Conservation (phyloP, 2,329 filamentous ascomycete species). For the Talaromyces sp. region DNA sequence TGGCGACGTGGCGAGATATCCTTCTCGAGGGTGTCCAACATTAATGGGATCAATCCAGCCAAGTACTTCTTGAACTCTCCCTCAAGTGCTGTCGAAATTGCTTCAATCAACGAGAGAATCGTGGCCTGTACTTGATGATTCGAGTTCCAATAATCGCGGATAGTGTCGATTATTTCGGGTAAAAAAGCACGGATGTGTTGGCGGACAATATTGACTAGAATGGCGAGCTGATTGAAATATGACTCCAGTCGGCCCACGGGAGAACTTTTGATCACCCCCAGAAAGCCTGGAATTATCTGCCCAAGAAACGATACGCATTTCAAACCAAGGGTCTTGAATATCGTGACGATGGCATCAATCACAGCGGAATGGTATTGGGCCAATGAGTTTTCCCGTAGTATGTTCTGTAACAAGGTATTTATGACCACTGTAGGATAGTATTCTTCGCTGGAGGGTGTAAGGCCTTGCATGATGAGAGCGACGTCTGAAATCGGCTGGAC, state of each 20-base stretch:
- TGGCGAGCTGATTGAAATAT: constrained; percentile 95
- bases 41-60: constrained; percentile 79
- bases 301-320: constrained; percentile 95
- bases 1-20: constrained; percentile 71
- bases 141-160: constrained; percentile 86
- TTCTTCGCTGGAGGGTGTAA: constrained; percentile 94
- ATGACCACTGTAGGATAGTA: constrained; percentile 98
- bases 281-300: constrained; percentile 89
- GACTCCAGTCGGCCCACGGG: constrained; percentile 76
- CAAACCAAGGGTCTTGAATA: constrained; percentile 91
- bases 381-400: constrained; percentile 85
- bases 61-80: constrained; percentile 98
- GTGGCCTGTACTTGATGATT: constrained; percentile 80
- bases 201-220: constrained; percentile 88
- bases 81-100: constrained; percentile 87
- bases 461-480: constrained; percentile 93
- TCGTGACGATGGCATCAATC: constrained; percentile 97
- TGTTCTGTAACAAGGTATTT: constrained; percentile 80
- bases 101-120: constrained; percentile 86
- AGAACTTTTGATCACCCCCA: constrained; percentile 81
- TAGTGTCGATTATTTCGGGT: constrained; percentile 76
- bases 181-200: constrained; percentile 94
- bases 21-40: constrained; percentile 90
- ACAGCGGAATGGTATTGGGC: constrained; percentile 88
- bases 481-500: constrained; percentile 80